phyloP scores from a whole-genome alignment of 75 land plant genomes.

The Azolla pinnata region DNA sequence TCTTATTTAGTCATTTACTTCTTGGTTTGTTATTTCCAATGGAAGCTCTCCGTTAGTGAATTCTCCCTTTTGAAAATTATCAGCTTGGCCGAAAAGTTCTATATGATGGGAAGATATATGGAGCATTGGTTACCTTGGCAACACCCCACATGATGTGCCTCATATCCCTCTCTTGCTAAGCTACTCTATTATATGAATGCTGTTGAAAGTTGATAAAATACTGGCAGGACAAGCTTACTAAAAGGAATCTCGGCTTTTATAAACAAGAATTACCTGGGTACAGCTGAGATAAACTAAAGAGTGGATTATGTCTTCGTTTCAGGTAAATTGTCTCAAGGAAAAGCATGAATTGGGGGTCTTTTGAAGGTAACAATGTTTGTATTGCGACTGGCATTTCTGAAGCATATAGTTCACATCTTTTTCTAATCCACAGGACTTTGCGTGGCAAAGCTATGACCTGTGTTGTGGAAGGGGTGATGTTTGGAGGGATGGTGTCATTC shows the following conservation, averaged over 20 bases:
- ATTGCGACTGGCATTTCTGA: not conserved
- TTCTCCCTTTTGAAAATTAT: not conserved
- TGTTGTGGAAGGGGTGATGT: conserved; percentile 9
- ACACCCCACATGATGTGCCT: conserved; percentile 1
- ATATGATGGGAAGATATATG: conserved; percentile 3
- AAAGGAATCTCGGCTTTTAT: conserved; percentile 5
- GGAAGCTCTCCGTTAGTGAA: too few species aligned
- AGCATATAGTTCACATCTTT: not conserved
- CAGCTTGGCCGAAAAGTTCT: conserved; percentile 7
- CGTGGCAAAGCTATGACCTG: conserved; percentile 9
- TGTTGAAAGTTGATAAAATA: not conserved
- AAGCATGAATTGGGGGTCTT: not conserved
- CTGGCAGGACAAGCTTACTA: conserved; percentile 9
- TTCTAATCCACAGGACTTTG: not conserved
- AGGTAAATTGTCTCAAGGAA: conserved; percentile 2
- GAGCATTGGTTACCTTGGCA: conserved; percentile 2
- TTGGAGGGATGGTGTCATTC: conserved; percentile 7
- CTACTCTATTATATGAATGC: not conserved
- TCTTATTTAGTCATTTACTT: not conserved
- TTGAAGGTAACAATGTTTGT: conserved; percentile 1
- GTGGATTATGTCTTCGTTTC: conserved; percentile 3
- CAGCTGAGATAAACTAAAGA: not conserved
- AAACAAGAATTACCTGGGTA: conserved; percentile 2
- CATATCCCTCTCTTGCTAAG: not conserved
- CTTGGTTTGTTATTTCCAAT: conserved; percentile 1